Evolutionary conservation across 371 early-diverging fungal genomes (phyloP), one percentile per base, ranked within the genome.

Genomic region (Conidiobolus incongruus): DNA sequence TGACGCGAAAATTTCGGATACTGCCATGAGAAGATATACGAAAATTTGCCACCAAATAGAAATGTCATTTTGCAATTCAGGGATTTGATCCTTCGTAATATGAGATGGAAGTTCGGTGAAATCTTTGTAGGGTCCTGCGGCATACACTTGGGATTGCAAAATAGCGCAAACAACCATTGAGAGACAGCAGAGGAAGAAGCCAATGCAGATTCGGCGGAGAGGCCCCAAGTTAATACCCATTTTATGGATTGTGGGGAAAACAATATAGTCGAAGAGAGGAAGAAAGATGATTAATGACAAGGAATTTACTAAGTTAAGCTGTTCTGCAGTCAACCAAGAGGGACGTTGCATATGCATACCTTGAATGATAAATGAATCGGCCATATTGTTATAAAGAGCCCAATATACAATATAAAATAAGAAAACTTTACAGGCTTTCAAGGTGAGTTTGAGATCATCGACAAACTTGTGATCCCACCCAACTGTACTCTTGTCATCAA

Each of bases 101-200:
- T 55, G 41, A n/a, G n/a, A n/a, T n/a, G n/a, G n/a, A 8, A 37
- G 5, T 42, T 55, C 58, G 4, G 62, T 55, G 20, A 64, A 62
- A 45, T 62, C 44, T 35, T 55, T 70, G 55, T 60, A 65, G 1
- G 74, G 74, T 4, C 59, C 69, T 2, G 55, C 54, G 5, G 44
- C 51, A 59, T 83, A 83, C 28, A 83, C 55, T 24, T 68, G 45
- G 44, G 70, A 52, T 60, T 81, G 81, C 38, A 83, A 47, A 38
- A 71, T 65, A 16, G 81, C 72, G n/a, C 70, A 56, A 48, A 80
- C 80, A 24, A 63, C 67, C 60, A 83, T 75, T 44, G 72, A 68
- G 43, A 69, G 38, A 28, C 75, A 57, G 22, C 65, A 68, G 40
- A 77, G 50, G 22, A 63, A 35, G 55, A 83, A 80, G 20, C 84